Conservation (phyloP, 192 early-diverging fungal species). For the Coemansia sp. region DNA sequence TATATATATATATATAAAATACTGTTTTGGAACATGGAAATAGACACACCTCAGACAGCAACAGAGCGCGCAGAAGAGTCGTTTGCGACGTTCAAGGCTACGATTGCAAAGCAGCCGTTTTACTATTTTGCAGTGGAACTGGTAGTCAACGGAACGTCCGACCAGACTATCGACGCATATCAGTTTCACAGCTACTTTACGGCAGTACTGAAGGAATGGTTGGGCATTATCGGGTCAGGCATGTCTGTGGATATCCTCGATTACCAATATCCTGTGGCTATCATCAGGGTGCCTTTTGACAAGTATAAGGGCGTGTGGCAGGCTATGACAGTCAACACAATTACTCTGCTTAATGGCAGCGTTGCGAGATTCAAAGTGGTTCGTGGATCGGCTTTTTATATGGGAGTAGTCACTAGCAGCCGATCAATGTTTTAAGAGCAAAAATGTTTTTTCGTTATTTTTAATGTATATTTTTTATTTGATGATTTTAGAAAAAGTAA, state of each 20-base stretch:
- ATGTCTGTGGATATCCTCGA: conserved; percentile 39
- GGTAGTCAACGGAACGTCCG: neutral
- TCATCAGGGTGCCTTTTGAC: conserved; percentile 39
- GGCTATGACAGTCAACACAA: conserved; percentile 32
- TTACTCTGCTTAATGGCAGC: conserved; percentile 20
- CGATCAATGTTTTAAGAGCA: conserved; percentile 13
- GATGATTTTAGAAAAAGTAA: neutral
- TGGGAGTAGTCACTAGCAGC: conserved; percentile 37
- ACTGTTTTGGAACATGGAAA: no score
- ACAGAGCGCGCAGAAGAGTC: neutral
- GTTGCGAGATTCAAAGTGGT: conserved; percentile 34
- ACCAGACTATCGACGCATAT: neutral
- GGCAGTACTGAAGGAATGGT: conserved; percentile 34
- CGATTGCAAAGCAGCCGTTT: conserved; percentile 45
- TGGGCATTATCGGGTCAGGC: conserved; percentile 37
- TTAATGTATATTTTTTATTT: neutral
- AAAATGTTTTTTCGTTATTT: no score
- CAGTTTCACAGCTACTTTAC: conserved; percentile 16
- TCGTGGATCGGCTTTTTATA: conserved; percentile 41
- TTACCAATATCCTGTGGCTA: conserved; percentile 18
- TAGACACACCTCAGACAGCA: no score
- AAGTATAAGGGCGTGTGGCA: conserved; percentile 47
- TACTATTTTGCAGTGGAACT: conserved; percentile 46
- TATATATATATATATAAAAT: no score
- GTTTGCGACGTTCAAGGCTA: conserved; percentile 26